Evolutionary conservation across 2,329 filamentous ascomycete species (phyloP), one percentile per base, ranked within the genome.

Genomic region (Aspergillus viridinutans): DNA sequence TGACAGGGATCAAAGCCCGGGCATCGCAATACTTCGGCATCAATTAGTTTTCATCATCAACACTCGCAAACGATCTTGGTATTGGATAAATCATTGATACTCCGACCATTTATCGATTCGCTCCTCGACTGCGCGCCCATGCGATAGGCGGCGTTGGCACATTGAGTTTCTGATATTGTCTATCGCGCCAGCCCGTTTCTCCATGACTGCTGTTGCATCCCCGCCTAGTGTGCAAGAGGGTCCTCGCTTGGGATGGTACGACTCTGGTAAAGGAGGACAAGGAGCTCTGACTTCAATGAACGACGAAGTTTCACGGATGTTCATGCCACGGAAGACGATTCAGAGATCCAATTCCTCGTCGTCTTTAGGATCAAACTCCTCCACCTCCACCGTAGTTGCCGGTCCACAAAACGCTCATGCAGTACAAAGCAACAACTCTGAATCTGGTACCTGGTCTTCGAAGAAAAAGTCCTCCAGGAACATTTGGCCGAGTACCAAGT

Each of bases 271-370:
- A 75, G 78, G 77, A 75, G 78, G 79, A 71, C 78, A 83, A 77
- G 85, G 82, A 78, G 81, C 81, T 72, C 77, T 85, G 67, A 81
- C 83, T 79, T 82, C 88, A 71, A 90, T 91, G 85, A 90, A 89
- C 77, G 91, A 96, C 79, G 90, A 96, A 76, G 85, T 88, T 64
- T 86, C 89, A 78, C 88, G 89, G 74, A 92, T 96, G 84, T 90
- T 95, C 74, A 88, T 90, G 83, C 90, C 90, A 70, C 90, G 92
- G 67, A 97, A 96, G 79, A 87, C 83, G 71, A 82, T 91, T 60
- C 90, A 93, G 74, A 87, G 93, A 73, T 88, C 88, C 69, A 96
- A 91, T 80, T 97, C 93, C 38, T 94, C 91, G 57, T 96, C 92
- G 3, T 96, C 92, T 49, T 81, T 95, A 62, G 78, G 80, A 55